These are phyloP conservation scores for Marasmius tenuissimus DNA, from an alignment of 1,284 basidiomycete genomes.

Conservation along the genomic window DNA sequence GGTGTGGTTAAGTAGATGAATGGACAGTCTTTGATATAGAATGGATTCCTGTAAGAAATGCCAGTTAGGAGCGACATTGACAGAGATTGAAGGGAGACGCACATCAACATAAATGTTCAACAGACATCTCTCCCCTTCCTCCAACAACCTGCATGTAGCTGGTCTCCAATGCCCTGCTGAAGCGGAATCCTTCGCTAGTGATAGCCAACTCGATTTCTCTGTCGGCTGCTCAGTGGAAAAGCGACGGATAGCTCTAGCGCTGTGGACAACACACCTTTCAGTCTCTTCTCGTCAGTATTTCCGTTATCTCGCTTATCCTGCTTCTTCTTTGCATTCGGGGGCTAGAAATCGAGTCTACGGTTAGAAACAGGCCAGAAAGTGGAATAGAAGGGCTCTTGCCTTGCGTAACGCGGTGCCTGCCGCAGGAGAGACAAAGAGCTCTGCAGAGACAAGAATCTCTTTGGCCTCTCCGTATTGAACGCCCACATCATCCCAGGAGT, in stretches of 20 bases:
- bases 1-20: conserved; percentile 71
- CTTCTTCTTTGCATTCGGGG: conserved; percentile 44
- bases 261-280: conserved; percentile 52
- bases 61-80: conserved; percentile 8
- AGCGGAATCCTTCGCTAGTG: conserved; percentile 49
- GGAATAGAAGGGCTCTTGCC: conserved; percentile 35
- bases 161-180: conserved; percentile 64
- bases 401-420: conserved; percentile 55
- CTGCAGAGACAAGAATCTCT: conserved; percentile 52
- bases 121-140: conserved; percentile 65
- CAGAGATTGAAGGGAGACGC: conserved; percentile 23
- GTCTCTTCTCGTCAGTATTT: conserved; percentile 43
- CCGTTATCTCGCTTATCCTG: conserved; percentile 54
- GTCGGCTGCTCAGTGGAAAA: conserved; percentile 7
- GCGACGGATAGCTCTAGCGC: neutral
- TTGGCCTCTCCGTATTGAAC: conserved; percentile 20
- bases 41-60: conserved; percentile 55
- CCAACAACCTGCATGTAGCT: conserved; percentile 67
- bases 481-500: conserved; percentile 21
- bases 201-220: conserved; percentile 77
- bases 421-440: conserved; percentile 64
- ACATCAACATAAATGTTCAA: conserved; percentile 76
- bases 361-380: neutral
- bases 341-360: conserved; percentile 19
- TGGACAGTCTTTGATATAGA: conserved; percentile 68